Evolutionary conservation across 83 land plant genomes (phyloP), one percentile per base, ranked within the genome.

Genomic region (Diphasiastrum complanatum): DNA sequence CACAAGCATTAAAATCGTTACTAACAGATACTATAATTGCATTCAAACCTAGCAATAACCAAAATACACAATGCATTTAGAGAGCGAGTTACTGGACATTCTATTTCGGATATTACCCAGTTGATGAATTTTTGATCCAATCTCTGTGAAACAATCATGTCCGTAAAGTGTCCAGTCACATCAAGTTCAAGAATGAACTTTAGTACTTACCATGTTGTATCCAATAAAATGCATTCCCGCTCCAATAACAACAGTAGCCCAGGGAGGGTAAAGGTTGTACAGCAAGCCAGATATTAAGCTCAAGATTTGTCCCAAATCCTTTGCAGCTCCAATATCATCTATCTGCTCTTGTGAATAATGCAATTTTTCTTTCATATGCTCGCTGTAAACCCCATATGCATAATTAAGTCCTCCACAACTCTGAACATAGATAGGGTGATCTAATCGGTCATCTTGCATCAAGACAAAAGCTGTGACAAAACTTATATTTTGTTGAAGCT

Each of bases 261-360:
- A 75, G 28, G 79, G 81, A 4, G 75, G 79, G 37, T 69, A 74
- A 8, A 64, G 46, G 43, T 65, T 76, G 69, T 78, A 75, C 23
- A 69, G 61, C 3, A 78, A n/a, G 6, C 81, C 79, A 38, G 79
- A 77, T 27, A 69, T 35, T 23, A 78, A 14, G 30, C 79, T 79
- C 41, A 78, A n/a, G 48, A 67, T 24, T 12, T 51, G 47, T 47
- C 81, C 81, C 45, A 78, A 74, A 56, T 78, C 81, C 57, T 78
- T 78, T 6, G 81, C 81, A 51, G 79, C 79, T 28, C 81, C 79
- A 60, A 78, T 65, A 30, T 64, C 79, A 63, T 78, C 81, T 2
- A 65, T 38, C 30, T 65, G 67, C 65, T 69, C 79, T 47, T 78
- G 75, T 12, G 64, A 45, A 10, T 48, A 78, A 35, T 78, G 69